These are phyloP conservation scores for Calvatia gigantea DNA, from an alignment of 768 basidiomycete genomes.

Conservation along the genomic window DNA sequence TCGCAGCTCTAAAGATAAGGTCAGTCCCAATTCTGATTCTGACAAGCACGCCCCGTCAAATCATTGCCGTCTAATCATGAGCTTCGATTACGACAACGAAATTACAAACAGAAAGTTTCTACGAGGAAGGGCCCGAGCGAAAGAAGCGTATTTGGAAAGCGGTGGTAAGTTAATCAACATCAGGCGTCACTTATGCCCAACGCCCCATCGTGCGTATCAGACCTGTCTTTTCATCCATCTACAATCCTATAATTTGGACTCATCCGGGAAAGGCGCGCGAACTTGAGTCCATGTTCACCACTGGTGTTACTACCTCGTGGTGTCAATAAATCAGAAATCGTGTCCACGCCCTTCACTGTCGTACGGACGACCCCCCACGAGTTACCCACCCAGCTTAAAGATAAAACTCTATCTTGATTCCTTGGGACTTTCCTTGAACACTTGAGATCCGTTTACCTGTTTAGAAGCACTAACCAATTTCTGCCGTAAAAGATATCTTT, in stretches of 20 bases:
- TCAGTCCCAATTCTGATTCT: too few relatives aligned
- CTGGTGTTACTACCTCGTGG: not conserved
- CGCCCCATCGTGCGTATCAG: not conserved
- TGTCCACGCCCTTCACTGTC: too few relatives aligned
- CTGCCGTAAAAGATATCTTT: conserved; percentile 20
- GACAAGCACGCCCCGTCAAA: too few relatives aligned
- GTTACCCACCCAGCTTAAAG: not conserved
- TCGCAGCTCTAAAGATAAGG: too few relatives aligned
- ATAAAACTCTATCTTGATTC: not conserved
- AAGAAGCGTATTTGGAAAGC: not conserved
- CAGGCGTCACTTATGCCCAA: not conserved
- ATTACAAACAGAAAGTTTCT: not conserved
- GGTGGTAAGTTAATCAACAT: not conserved
- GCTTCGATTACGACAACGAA: not conserved
- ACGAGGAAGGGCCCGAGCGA: not conserved
- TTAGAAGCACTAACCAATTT: conserved; percentile 5
- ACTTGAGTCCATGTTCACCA: too few relatives aligned
- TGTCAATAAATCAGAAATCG: too few relatives aligned
- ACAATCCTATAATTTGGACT: not conserved
- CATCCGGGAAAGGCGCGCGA: too few relatives aligned
- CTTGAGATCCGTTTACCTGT: conserved; percentile 18
- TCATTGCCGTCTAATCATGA: not conserved
- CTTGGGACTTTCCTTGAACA: not conserved
- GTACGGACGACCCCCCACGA: too few relatives aligned
- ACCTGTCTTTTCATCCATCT: not conserved